Conservation (phyloP, 164 flowering plant genomes). For the Magnolia officinalis region DNA sequence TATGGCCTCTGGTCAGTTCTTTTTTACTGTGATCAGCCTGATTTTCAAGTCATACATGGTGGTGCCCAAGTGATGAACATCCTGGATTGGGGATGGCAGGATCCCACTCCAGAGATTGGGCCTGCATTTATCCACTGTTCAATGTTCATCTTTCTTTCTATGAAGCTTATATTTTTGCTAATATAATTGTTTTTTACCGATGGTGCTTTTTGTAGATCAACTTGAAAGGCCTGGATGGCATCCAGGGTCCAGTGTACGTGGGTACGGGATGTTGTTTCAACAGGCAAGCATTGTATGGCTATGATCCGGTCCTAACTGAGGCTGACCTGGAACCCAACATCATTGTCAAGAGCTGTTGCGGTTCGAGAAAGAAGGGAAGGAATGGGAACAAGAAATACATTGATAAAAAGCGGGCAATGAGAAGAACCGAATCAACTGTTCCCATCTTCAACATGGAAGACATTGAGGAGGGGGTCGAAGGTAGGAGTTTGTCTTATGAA, state of each 20-base stretch:
- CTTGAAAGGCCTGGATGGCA: slow-evolving; percentile 94
- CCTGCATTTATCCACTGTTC: neutral
- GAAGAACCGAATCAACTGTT: slow-evolving; percentile 74
- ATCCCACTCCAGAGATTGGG: neutral
- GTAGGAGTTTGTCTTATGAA: slow-evolving; percentile 24
- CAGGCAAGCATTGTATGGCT: slow-evolving; percentile 95
- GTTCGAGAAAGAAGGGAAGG: slow-evolving; percentile 80
- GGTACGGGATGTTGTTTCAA: slow-evolving; percentile 99
- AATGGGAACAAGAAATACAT: slow-evolving; percentile 58
- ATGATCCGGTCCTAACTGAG: slow-evolving; percentile 89
- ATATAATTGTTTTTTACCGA: neutral
- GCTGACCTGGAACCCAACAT: slow-evolving; percentile 93
- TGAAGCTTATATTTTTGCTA: neutral
- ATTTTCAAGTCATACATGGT: too few species aligned
- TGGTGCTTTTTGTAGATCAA: slow-evolving; percentile 56
- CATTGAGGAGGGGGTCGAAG: slow-evolving; percentile 94
- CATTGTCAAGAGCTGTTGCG: slow-evolving; percentile 85
- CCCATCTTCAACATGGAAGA: slow-evolving; percentile 95
- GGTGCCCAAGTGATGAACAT: too few species aligned
- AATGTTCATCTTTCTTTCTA: neutral
- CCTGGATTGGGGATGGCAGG: neutral
- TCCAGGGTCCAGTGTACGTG: slow-evolving; percentile 98
- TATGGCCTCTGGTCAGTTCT: too few species aligned
- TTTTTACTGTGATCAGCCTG: too few species aligned
- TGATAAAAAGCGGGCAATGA: slow-evolving; percentile 65